A percentile compares a stretch with the other conserved stretches of the same genome.
Evolutionary conservation across 2,329 filamentous ascomycete genomes (phyloP).

Genomic region (Ophiocordyceps camponoti-leonardi): DNA sequence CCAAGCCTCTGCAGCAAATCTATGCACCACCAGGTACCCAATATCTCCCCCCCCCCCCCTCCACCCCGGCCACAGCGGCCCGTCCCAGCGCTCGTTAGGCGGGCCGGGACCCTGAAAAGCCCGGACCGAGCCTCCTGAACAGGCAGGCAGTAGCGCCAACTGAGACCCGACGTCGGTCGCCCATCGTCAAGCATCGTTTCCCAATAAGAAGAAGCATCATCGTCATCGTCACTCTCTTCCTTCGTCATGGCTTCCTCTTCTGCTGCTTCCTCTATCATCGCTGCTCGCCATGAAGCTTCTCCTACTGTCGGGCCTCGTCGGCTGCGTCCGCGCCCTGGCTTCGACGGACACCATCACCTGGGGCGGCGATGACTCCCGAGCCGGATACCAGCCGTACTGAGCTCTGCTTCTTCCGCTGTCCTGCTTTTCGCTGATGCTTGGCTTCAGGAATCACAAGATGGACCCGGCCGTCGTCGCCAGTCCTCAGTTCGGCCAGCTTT

Average conservation of each 20-base stretch:
- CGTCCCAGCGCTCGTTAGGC: too few species aligned
- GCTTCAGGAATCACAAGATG: constrained; percentile 40
- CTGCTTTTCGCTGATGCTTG: background rate
- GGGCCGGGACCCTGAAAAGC: background rate
- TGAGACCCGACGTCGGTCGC: too few species aligned
- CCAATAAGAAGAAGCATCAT: background rate
- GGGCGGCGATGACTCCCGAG: constrained; percentile 37
- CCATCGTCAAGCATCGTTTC: too few species aligned
- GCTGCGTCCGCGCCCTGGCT: constrained; percentile 17
- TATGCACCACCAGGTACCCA: too few species aligned
- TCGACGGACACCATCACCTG: constrained; percentile 41
- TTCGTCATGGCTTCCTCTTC: background rate
- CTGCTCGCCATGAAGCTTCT: constrained; percentile 9
- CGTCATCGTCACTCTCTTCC: background rate
- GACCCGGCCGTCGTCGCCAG: constrained; percentile 39
- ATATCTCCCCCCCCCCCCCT: too few species aligned
- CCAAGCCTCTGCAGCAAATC: too few species aligned
- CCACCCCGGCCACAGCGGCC: too few species aligned
- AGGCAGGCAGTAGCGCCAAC: background rate
- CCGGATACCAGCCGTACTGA: constrained; percentile 35
- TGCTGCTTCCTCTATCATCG: background rate
- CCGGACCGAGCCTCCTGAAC: background rate
- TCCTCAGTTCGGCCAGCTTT: constrained; percentile 36
- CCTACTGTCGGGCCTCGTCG: constrained; percentile 15
- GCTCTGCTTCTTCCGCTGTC: background rate